A percentile compares a stretch with the other conserved stretches of the same genome.
Conservation (phyloP, 2,329 filamentous ascomycete genomes). For the Aspergillus tamarii region DNA sequence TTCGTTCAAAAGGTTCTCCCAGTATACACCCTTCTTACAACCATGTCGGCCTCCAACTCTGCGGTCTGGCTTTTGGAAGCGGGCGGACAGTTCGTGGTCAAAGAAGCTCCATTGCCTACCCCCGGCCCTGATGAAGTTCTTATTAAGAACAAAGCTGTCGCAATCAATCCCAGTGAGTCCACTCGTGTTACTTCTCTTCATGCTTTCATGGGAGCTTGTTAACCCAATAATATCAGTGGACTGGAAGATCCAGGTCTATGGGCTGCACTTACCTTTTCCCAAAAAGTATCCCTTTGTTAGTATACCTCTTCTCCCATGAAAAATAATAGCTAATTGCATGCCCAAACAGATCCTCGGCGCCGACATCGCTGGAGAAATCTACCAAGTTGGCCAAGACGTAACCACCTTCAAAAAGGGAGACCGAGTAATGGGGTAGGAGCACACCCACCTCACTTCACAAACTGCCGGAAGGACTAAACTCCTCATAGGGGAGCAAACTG, state of each 20-base stretch:
- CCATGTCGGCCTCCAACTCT: constrained; percentile 13
- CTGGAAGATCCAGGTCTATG: background rate
- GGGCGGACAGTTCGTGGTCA: constrained; percentile 37
- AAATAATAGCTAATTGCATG: background rate
- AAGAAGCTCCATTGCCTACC: constrained; percentile 40
- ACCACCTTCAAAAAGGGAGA: constrained; percentile 32
- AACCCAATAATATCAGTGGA: background rate
- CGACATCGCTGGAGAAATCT: constrained; percentile 52
- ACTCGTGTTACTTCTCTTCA: background rate
- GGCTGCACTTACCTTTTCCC: background rate
- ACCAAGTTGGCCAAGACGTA: constrained; percentile 44
- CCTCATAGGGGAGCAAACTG: constrained; percentile 20
- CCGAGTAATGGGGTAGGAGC: constrained; percentile 26
- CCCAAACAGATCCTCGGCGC: constrained; percentile 39
- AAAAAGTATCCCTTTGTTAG: background rate
- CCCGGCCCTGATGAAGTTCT: constrained; percentile 44
- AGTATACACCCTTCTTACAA: background rate
- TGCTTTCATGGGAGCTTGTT: background rate
- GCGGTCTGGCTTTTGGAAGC: constrained; percentile 19
- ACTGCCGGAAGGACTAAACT: background rate
- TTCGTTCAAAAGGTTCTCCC: background rate
- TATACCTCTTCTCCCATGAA: background rate
- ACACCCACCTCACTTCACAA: constrained; percentile 4
- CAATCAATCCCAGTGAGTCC: constrained; percentile 42
- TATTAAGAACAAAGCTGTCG: constrained; percentile 45